Evolutionary conservation across 768 basidiomycete species (phyloP), one percentile per base, ranked within the genome.

Genomic region (Lactarius sp.): DNA sequence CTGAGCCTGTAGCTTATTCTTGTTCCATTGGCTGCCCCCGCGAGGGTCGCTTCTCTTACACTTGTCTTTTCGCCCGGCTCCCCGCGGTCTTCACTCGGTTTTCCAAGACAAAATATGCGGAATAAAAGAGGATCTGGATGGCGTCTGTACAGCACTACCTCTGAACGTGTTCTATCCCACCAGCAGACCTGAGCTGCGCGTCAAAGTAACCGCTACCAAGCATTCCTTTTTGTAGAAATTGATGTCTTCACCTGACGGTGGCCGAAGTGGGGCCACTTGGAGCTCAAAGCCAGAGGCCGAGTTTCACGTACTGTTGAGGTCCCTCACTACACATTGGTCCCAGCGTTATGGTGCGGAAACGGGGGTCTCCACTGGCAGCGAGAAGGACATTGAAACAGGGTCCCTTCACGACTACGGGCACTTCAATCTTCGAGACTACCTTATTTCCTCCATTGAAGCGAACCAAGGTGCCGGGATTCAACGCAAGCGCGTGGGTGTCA

Each of bases 401-500:
- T 49, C 75, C 10, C 78, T 79, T 55, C 77, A 71, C 10, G 71
- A 62, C 14, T 70, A 72, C 6, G 73, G 74, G 12, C 71, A 71
- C 0, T 90, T 88, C 66, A 82, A 88, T 71, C 81, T 90, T 20
- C 81, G 80, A 16, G 86, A 88, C 62, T 90, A 87, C 68, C 77
- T 90, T 36, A 75, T 82, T 3, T 82, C 83, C 8, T 85, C 83
- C 14, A 88, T 86, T 70, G 86, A 88, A 68, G 83, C 84, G 1
- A 79, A 83, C 56, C 81, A 88, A 59, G 71, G 73, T 20, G 86
- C 85, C 2, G 88, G 88, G 16, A 85, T 89, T 52, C 81, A 81
- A 62, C 84, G 86, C 69, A 90, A 90, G 79, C 85, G 87, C 63
- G 86, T 90, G 8, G 87, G 87, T 37, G 84, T 91, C 27, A 83